Base-by-base conservation (phyloP, 2,329 filamentous ascomycete species). In the Epichloe glyceriae region DNA sequence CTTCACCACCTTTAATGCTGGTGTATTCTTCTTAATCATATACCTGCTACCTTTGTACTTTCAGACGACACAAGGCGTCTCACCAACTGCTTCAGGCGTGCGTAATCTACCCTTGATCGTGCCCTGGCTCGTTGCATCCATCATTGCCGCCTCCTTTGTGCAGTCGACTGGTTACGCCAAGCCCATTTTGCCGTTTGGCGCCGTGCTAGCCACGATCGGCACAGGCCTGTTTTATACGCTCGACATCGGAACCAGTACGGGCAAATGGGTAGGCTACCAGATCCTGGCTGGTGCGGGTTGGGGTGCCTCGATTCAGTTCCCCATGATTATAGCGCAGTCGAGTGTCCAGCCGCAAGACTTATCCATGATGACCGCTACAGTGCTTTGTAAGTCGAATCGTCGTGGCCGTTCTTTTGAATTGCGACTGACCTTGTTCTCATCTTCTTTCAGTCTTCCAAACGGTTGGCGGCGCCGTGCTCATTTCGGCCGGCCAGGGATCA, bases 41-140 rank as follows among this genome's bases (percentile, higher is more conserved):
- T 72, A 70, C 53, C 72, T 66, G 51, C 52, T 73, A 0, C 69
- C 71, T 1, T 67, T 73, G 37, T 74, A 70, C 68, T 74, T 74
- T 56, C 70, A 73, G 54, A 66, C 70, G 4, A 67, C 74, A 15
- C 64, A 71, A 38, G 68, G 65, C 8, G 64, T 67, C 20, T 58
- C 64, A 40, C 70, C 69, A 5, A 69, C 70, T 3, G 64, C 71
- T 38, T 64, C 63, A n/a, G 70, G 66, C 46, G 57, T 73, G 4
- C 71, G 69, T 4, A 60, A 68, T 56, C 62, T 72, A 6, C 58
- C 72, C 6, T 61, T 61, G 0, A 60, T 69, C 0, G 64, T 72
- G 6, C 49, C 70, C 17, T 60, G 60, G 20, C 63, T 64, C 20
- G 56, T 70, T 19, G 5, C 12, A 8, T 37, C 44, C 17, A 46